Percentiles rank a stretch among this genome's conserved stretches.
phyloP scores from a whole-genome alignment of 768 basidiomycete genomes.

The Podaxis pistillaris region DNA sequence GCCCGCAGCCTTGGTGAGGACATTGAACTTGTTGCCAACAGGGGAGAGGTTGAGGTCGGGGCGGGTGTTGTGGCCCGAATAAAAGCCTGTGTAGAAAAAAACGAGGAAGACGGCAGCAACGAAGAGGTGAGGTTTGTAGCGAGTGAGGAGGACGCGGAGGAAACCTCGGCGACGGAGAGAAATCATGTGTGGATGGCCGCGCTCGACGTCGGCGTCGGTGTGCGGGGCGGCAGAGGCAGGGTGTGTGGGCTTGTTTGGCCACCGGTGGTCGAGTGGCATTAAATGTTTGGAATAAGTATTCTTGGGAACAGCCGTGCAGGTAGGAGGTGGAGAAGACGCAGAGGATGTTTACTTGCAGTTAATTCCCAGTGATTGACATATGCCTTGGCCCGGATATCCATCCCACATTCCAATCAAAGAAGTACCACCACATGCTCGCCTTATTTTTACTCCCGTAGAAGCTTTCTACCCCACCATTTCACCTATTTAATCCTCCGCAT shows the following conservation, averaged over 20 bases:
- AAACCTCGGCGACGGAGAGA: background rate
- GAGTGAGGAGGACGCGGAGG: background rate
- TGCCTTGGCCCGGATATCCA: background rate
- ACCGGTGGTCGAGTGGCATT: background rate
- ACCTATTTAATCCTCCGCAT: background rate
- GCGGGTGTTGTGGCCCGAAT: slow-evolving; percentile 33
- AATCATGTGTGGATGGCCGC: background rate
- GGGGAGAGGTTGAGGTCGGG: slow-evolving; percentile 19
- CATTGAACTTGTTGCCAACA: slow-evolving; percentile 21
- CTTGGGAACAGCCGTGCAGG: background rate
- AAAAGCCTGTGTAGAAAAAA: slow-evolving; percentile 52
- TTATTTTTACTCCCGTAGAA: background rate
- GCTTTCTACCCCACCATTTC: background rate
- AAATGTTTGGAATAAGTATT: background rate
- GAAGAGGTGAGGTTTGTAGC: slow-evolving; percentile 38
- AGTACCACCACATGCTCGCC: background rate
- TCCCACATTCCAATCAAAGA: background rate
- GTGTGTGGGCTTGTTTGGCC: slow-evolving; percentile 9
- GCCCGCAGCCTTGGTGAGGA: slow-evolving; percentile 17
- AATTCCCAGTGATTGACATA: too few relatives aligned
- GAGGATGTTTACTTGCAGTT: too few relatives aligned
- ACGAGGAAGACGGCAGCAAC: slow-evolving; percentile 39
- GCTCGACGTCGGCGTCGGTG: background rate
- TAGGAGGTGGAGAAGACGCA: too few relatives aligned
- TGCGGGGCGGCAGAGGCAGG: background rate